These are phyloP conservation scores for Moesziomyces sp. DNA, from an alignment of 1,284 basidiomycete genomes.

Conservation along the genomic window DNA sequence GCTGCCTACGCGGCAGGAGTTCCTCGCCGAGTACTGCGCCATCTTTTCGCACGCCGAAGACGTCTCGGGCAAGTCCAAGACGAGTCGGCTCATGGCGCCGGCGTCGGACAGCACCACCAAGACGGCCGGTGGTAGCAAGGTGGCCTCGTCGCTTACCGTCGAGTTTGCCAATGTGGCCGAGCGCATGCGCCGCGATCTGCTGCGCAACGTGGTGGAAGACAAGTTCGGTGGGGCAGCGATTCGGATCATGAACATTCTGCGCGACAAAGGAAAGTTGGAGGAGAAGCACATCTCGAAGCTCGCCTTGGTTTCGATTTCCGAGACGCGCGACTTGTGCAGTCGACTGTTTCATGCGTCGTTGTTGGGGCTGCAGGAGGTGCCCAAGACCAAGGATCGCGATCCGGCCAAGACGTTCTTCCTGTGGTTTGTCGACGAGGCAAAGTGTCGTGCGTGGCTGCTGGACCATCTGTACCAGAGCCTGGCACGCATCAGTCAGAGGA, in stretches of 20 bases:
- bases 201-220: slow-evolving; percentile 84
- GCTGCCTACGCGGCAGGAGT: slow-evolving; percentile 48
- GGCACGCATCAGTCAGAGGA: slow-evolving; percentile 45
- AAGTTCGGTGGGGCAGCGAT: slow-evolving; percentile 87
- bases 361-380: slow-evolving; percentile 64
- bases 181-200: slow-evolving; percentile 77
- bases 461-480: slow-evolving; percentile 64
- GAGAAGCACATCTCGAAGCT: slow-evolving; percentile 95
- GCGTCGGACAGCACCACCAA: slow-evolving; percentile 50
- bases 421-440: slow-evolving; percentile 64
- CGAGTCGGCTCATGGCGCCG: slow-evolving; percentile 68
- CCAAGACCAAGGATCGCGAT: slow-evolving; percentile 63
- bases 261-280: slow-evolving; percentile 92
- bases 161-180: slow-evolving; percentile 82
- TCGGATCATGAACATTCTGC: slow-evolving; percentile 82
- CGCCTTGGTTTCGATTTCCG: slow-evolving; percentile 89
- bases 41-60: slow-evolving; percentile 83
- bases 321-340: slow-evolving; percentile 83
- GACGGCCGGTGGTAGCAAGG: slow-evolving; percentile 49
- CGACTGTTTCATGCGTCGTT: slow-evolving; percentile 71
- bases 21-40: slow-evolving; percentile 74
- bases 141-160: slow-evolving; percentile 72
- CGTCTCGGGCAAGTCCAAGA: slow-evolving; percentile 76
- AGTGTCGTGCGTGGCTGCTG: slow-evolving; percentile 61
- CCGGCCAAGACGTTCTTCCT: slow-evolving; percentile 65